Conservation (phyloP, 768 basidiomycete species). For the Serendipita sp. region DNA sequence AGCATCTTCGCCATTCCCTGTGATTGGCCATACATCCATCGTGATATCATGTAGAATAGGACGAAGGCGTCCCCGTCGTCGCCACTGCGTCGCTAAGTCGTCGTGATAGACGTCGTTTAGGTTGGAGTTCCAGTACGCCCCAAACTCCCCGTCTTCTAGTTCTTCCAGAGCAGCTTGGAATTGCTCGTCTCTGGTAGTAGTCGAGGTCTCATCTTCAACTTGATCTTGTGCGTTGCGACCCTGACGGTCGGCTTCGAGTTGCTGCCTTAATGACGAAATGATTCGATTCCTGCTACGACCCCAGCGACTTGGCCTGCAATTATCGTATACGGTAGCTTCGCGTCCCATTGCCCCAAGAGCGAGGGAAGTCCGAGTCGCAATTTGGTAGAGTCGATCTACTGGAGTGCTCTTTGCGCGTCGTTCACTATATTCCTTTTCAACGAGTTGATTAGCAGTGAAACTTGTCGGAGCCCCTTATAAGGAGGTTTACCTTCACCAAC, state of each 20-base stretch:
- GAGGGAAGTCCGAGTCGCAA: background rate
- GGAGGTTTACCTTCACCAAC: background rate
- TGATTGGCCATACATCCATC: background rate
- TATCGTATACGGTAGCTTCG: background rate
- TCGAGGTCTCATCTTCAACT: background rate
- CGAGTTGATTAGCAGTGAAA: background rate
- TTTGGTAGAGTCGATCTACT: background rate
- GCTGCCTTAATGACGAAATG: background rate
- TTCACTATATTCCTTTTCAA: background rate
- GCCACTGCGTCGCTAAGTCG: background rate
- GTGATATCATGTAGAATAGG: background rate
- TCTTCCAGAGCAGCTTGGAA: background rate
- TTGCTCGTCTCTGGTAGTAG: background rate
- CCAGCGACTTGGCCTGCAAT: background rate
- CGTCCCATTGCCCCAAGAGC: background rate
- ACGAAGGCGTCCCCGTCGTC: background rate
- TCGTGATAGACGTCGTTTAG: constrained; percentile 1
- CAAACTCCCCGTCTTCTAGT: constrained; percentile 3
- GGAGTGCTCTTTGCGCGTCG: background rate
- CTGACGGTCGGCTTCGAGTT: background rate
- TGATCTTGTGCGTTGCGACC: background rate
- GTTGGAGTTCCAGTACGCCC: background rate
- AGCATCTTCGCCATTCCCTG: background rate
- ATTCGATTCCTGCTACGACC: background rate
- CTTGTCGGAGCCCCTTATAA: background rate